These are phyloP conservation scores for Pichia insulana DNA, from an alignment of 805 yeast genomes.

Conservation along the genomic window DNA sequence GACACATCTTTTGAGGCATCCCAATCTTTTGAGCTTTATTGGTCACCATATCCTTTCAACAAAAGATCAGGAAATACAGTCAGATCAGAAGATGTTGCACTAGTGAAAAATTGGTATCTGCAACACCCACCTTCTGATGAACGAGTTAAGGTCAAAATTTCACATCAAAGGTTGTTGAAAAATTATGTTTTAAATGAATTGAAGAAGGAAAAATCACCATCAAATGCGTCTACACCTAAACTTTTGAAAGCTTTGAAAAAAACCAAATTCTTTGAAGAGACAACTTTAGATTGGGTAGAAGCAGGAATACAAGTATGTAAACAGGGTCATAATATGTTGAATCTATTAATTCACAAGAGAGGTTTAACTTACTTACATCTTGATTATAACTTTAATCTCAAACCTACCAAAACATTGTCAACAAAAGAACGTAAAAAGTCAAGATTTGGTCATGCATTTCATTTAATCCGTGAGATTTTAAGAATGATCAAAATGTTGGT, in stretches of 20 bases:
- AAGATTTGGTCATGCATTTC: conserved; percentile 94
- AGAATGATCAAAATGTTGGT: conserved; percentile 79
- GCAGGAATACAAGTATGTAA: conserved; percentile 91
- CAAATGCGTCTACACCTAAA: conserved; percentile 40
- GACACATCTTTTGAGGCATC: conserved; percentile 36
- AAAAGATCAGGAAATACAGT: conserved; percentile 60
- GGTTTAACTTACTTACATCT: conserved; percentile 89
- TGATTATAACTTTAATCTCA: conserved; percentile 90
- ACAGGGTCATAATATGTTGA: conserved; percentile 92
- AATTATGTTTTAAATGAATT: conserved; percentile 63
- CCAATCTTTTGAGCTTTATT: conserved; percentile 60
- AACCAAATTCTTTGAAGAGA: conserved; percentile 86
- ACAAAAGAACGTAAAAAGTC: conserved; percentile 95
- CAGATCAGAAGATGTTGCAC: conserved; percentile 84
- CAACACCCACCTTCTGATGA: conserved; percentile 49
- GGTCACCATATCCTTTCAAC: conserved; percentile 84
- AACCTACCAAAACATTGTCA: conserved; percentile 92
- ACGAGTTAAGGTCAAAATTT: conserved; percentile 73
- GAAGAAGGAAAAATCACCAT: conserved; percentile 35
- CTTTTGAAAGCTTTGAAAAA: conserved; percentile 57
- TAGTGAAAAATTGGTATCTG: conserved; percentile 74
- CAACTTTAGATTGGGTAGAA: conserved; percentile 95
- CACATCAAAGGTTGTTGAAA: conserved; percentile 86
- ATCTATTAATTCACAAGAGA: conserved; percentile 77
- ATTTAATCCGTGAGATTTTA: conserved; percentile 80